These are phyloP conservation scores for Quercus bicolor DNA, from an alignment of 306 rosid genomes.

Conservation along the genomic window DNA sequence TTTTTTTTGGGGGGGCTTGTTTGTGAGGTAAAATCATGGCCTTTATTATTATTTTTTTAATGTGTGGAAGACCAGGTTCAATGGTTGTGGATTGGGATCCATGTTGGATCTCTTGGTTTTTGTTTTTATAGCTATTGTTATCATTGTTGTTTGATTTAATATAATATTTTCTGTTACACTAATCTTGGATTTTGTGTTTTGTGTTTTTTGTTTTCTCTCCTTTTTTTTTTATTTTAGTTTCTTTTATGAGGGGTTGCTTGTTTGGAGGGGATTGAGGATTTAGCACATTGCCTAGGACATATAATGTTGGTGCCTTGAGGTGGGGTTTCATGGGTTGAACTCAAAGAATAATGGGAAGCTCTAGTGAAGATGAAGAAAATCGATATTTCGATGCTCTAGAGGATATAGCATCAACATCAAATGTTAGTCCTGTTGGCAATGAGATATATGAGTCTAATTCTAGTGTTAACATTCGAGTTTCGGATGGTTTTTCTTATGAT, in stretches of 20 bases:
- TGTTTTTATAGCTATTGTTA: conserved; percentile 39
- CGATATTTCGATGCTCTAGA: conserved; percentile 81
- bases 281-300: conserved; percentile 41
- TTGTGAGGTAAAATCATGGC: conserved; percentile 23
- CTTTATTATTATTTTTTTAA: neutral
- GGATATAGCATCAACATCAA: conserved; percentile 53
- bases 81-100: conserved; percentile 79
- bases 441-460: conserved; percentile 33
- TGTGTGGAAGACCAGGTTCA: conserved; percentile 56
- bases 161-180: conserved; percentile 42
- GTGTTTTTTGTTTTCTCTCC: conserved; percentile 25
- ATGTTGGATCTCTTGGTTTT: conserved; percentile 73
- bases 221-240: conserved; percentile 20
- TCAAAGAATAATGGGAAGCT: conserved; percentile 64
- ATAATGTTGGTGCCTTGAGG: conserved; percentile 61
- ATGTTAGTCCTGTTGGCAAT: conserved; percentile 35
- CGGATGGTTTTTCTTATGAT: conserved; percentile 41
- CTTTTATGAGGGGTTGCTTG: conserved; percentile 44
- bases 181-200: conserved; percentile 52
- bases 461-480: conserved; percentile 14
- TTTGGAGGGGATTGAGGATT: conserved; percentile 45
- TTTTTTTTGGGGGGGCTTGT: neutral
- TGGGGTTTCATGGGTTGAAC: conserved; percentile 81
- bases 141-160: conserved; percentile 31
- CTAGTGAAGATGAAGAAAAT: conserved; percentile 63